Evolutionary conservation across 2,329 filamentous ascomycete genomes (phyloP), one percentile per base, ranked within the genome.

Genomic region (Penicillium sp.): DNA sequence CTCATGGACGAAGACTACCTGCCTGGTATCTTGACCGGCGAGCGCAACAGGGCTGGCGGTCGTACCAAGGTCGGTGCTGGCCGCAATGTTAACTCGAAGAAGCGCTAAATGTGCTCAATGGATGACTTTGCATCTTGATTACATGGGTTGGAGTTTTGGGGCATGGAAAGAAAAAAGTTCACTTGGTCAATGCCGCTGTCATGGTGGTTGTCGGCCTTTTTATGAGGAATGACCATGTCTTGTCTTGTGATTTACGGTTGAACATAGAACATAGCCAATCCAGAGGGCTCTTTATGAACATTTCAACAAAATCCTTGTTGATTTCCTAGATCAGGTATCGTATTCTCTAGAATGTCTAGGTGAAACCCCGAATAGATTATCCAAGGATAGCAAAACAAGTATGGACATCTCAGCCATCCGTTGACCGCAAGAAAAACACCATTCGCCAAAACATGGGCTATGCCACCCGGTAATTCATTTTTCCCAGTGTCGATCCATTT

Each of bases 1-100:
- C 77, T 96, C 55, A 95, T 97, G 93, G 93, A 97, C 70, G 88
- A 95, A 70, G 93, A 99, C 75, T 96, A 92, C 72, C 76, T 97
- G 61, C 94, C 94, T 0, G 82, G 85, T 34, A 90, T 99, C 47
- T 71, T 99, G 69, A 94, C 86, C 0, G 94, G 94, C 0, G 86
- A 92, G 68, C 81, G 93, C 64, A 82, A 79, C 8, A 84, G 83
- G 45, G 77, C 76, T 5, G 83, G 84, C 2, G 89, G 88, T 0
- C 87, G 85, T 75, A 84, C 90, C 58, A 88, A 85, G 70, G 86
- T 97, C 11, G 94, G 94, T 9, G 92, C 91, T 11, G 94, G 94
- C 9, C 85, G 87, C 70, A 91, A 88, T 70, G 84, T 97, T 51
- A 99, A 99, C 76, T 87, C 90, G 36, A 88, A 81, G 73, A 84